Conservation (phyloP, 1,284 basidiomycete genomes). For the Cutaneotrichosporon cavernicola region DNA sequence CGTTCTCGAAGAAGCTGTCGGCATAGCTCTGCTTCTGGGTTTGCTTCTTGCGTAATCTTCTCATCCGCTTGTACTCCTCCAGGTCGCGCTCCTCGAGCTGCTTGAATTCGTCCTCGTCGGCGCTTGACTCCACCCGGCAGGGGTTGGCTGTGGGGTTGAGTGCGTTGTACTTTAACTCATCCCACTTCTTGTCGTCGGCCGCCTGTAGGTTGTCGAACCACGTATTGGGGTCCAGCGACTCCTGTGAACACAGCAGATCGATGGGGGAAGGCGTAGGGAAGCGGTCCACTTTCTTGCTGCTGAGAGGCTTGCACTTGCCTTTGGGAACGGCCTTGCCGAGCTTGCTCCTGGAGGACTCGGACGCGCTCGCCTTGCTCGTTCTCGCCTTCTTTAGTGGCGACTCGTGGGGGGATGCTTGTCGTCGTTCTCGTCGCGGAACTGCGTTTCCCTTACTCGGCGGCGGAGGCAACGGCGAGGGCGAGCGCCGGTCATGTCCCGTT, state of each 20-base stretch:
- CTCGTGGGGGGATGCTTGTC: not conserved
- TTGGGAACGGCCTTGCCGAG: not conserved
- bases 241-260: not conserved
- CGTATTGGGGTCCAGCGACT: not conserved
- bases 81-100: not conserved
- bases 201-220: not conserved
- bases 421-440: not conserved
- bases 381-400: not conserved
- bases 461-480: not conserved
- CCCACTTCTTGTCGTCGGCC: not conserved
- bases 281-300: not conserved
- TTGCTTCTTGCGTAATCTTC: not conserved
- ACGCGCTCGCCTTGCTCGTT: not conserved
- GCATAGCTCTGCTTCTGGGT: not conserved
- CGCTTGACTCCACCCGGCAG: not conserved
- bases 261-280: not conserved
- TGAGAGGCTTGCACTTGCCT: not conserved
- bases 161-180: not conserved
- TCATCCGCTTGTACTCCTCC: not conserved
- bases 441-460: not conserved
- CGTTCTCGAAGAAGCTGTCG: constrained; percentile 8
- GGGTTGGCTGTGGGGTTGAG: too few relatives aligned
- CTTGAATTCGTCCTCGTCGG: not conserved
- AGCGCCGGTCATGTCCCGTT: not conserved
- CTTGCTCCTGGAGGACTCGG: not conserved